Evolutionary conservation across 2,329 filamentous ascomycete genomes (phyloP).

Genomic region (Ophiostoma triangulosporum): DNA sequence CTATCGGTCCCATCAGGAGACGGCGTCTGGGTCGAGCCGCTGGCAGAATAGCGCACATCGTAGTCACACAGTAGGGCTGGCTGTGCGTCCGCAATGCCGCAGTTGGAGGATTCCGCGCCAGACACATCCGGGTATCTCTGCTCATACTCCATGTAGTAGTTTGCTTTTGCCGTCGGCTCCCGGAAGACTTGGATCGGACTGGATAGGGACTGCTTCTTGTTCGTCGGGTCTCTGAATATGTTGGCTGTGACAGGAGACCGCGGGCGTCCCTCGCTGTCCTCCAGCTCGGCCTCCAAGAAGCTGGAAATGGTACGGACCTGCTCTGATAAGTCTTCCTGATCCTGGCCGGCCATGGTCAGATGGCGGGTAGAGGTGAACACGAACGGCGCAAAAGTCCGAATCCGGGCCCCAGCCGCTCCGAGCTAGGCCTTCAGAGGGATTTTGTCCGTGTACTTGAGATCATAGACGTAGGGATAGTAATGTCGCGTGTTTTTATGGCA

Average conservation of each 20-base stretch:
- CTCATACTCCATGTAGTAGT: slow-evolving; percentile 5
- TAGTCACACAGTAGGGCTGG: neutral
- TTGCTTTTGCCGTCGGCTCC: neutral
- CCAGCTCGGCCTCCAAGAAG: neutral
- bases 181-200: slow-evolving; percentile 2
- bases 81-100: neutral
- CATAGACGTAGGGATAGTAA: neutral
- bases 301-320: neutral
- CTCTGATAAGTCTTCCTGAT: neutral
- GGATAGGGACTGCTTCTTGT: slow-evolving; percentile 3
- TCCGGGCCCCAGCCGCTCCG: neutral
- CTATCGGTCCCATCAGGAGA: neutral
- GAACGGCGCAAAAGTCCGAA: neutral
- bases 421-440: neutral
- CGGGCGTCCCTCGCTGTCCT: neutral
- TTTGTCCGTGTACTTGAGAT: neutral
- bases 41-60: neutral
- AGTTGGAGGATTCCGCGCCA: neutral
- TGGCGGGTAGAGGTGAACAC: neutral
- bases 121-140: neutral
- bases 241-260: neutral
- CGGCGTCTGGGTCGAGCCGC: neutral
- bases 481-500: neutral
- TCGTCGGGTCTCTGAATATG: slow-evolving; percentile 2
- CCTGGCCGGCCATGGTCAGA: neutral